Evolutionary conservation across 371 early-diverging fungal species (phyloP).

Genomic region (Syncephalastrum contaminatum): DNA sequence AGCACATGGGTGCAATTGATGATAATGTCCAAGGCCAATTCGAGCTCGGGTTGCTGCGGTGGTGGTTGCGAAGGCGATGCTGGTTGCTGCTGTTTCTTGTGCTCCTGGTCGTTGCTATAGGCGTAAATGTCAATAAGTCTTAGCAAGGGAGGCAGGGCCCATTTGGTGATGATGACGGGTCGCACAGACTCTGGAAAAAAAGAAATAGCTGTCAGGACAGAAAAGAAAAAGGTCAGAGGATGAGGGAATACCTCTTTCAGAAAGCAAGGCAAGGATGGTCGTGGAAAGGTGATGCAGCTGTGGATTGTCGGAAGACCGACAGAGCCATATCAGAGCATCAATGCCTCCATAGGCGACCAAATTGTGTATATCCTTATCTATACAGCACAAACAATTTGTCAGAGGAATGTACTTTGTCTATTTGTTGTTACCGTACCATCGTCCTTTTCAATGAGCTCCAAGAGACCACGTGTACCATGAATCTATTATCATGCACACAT

Average conservation of each 20-base stretch:
- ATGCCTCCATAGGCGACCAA: constrained; percentile 60
- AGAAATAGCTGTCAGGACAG: neutral
- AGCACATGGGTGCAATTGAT: constrained; percentile 46
- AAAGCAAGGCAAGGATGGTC: constrained; percentile 47
- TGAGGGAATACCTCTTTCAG: constrained; percentile 37
- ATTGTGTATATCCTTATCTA: constrained; percentile 53
- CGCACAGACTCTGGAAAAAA: constrained; percentile 39
- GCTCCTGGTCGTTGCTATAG: constrained; percentile 9
- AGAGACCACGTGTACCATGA: constrained; percentile 63
- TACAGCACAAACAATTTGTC: neutral
- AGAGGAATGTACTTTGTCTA: constrained; percentile 3
- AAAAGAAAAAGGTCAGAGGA: neutral
- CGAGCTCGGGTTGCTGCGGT: constrained; percentile 10
- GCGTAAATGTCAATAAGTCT: constrained; percentile 33
- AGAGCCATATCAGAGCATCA: constrained; percentile 62
- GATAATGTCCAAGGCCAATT: constrained; percentile 31
- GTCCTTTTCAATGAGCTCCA: constrained; percentile 57
- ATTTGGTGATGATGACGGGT: constrained; percentile 51
- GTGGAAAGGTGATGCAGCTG: constrained; percentile 56
- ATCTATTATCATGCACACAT: constrained; percentile 32
- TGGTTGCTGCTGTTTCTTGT: constrained; percentile 7
- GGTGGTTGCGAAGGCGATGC: neutral
- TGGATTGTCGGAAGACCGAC: constrained; percentile 39
- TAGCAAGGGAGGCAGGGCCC: constrained; percentile 46
- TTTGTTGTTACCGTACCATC: constrained; percentile 34